Evolutionary conservation across 768 basidiomycete species (phyloP), one percentile per base, ranked within the genome.

Genomic region (Cystofilobasidium ferigula): DNA sequence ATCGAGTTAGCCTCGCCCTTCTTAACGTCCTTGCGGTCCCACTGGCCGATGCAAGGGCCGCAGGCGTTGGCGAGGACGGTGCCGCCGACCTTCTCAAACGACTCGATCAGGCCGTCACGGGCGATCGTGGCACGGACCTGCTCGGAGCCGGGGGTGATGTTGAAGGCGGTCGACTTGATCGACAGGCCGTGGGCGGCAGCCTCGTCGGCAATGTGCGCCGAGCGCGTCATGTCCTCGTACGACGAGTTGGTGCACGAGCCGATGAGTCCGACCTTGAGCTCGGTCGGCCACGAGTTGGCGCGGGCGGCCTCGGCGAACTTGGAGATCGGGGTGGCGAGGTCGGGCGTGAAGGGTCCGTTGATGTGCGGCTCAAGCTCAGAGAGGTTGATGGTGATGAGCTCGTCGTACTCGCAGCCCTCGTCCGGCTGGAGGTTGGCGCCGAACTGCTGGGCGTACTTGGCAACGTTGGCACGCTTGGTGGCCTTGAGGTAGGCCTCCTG

Each of bases 211-310:
- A 99, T 95, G 53, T 87, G 87, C 34, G 91, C 94, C 43, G 94
- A 88, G 75, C 95, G 91, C 42, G 91, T 87, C 94, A 98, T 95
- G 79, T 99, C 95, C 80, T 99, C 95, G 76, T 99, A 99, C 38
- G 95, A 98, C 56, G 95, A 98, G 84, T 99, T 99, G 76, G 95
- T 98, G 86, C 95, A 99, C 56, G 95, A 98, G 61, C 95, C 95
- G 76, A 99, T 98, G 66, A 99, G 86, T 68, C 85, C 90, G 72
- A 98, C 95, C 80, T 88, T 91, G 80, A 99, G 85, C 76, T 99
- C 93, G 63, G 86, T 81, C 42, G 95, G 95, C 95, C 95, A 98
- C 76, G 82, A 81, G 81, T 98, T 97, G 81, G 88, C 85, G 83
- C 89, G 90, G 68, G 88, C 90, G 71, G 85, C 90, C 36, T 81